A percentile compares a stretch with the other conserved stretches of the same genome.
These are phyloP conservation scores for Chrysosphaeria jannelii DNA, from an alignment of 2,329 filamentous ascomycete genomes.

Conservation along the genomic window DNA sequence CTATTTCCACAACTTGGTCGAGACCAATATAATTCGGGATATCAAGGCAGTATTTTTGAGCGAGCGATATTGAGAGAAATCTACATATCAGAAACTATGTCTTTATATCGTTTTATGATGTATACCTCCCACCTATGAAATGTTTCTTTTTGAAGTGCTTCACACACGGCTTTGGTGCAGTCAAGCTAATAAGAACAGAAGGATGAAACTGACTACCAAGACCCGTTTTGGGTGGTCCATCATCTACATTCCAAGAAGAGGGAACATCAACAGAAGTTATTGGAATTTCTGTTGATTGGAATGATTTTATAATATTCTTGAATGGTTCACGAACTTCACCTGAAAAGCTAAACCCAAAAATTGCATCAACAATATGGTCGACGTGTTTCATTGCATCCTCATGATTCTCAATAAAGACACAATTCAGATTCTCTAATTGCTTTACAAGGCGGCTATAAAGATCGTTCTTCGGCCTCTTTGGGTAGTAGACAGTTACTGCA, in stretches of 20 bases:
- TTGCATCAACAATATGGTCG: constrained; percentile 69
- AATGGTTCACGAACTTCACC: constrained; percentile 88
- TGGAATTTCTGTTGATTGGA: constrained; percentile 42
- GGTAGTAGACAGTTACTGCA: constrained; percentile 66
- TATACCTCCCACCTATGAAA: constrained; percentile 62
- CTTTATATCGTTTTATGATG: constrained; percentile 3
- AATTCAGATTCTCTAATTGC: constrained; percentile 54
- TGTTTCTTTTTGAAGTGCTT: constrained; percentile 64
- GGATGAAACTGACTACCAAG: constrained; percentile 60
- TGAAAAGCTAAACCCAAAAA: constrained; percentile 88
- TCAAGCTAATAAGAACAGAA: constrained; percentile 54
- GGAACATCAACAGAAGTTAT: constrained; percentile 80
- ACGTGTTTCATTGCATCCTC: constrained; percentile 28
- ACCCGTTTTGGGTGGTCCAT: constrained; percentile 48
- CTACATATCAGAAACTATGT: too few relatives aligned
- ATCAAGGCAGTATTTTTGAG: constrained; percentile 12
- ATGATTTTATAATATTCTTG: constrained; percentile 43
- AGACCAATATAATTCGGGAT: constrained; percentile 57
- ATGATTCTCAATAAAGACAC: constrained; percentile 71
- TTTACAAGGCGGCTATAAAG: constrained; percentile 24
- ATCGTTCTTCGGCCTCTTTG: constrained; percentile 72
- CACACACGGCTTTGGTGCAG: constrained; percentile 73
- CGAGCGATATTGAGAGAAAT: neutral
- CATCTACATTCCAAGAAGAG: constrained; percentile 80
- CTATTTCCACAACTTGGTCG: constrained; percentile 68